Conservation (phyloP, 345 rosid species). For the Brassica napus region DNA sequence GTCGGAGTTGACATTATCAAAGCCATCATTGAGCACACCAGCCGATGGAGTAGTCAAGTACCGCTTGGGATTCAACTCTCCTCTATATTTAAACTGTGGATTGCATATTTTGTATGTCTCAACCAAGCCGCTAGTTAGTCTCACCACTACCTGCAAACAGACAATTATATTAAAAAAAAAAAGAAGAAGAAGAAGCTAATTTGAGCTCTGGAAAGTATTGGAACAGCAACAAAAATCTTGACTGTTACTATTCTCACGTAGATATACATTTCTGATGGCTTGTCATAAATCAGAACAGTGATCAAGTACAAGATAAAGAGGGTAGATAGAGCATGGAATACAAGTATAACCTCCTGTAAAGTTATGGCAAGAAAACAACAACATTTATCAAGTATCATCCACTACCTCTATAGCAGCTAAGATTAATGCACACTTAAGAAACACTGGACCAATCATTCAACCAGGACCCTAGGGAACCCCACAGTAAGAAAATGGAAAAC, state of each 20-base stretch:
- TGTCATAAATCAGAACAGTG: neutral
- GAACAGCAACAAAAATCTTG: slow-evolving; percentile 3
- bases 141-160: slow-evolving; percentile 74
- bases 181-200: slow-evolving; percentile 17
- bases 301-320: slow-evolving; percentile 4
- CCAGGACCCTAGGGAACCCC: slow-evolving; percentile 12
- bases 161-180: neutral
- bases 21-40: slow-evolving; percentile 92
- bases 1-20: slow-evolving; percentile 91
- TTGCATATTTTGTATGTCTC: slow-evolving; percentile 88
- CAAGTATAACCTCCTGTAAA: neutral
- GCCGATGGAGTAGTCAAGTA: slow-evolving; percentile 92
- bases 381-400: slow-evolving; percentile 13
- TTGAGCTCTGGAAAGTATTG: slow-evolving; percentile 13
- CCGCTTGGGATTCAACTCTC: slow-evolving; percentile 91
- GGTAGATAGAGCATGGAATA: neutral
- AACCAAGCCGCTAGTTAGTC: slow-evolving; percentile 82
- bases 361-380: slow-evolving; percentile 5
- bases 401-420: slow-evolving; percentile 11
- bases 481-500: slow-evolving; percentile 3
- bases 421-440: neutral
- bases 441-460: neutral
- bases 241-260: slow-evolving; percentile 9
- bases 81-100: slow-evolving; percentile 85
- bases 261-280: neutral